phyloP scores from a whole-genome alignment of 352 stramenopile genomes.

The Globisporangium orthogonon region DNA sequence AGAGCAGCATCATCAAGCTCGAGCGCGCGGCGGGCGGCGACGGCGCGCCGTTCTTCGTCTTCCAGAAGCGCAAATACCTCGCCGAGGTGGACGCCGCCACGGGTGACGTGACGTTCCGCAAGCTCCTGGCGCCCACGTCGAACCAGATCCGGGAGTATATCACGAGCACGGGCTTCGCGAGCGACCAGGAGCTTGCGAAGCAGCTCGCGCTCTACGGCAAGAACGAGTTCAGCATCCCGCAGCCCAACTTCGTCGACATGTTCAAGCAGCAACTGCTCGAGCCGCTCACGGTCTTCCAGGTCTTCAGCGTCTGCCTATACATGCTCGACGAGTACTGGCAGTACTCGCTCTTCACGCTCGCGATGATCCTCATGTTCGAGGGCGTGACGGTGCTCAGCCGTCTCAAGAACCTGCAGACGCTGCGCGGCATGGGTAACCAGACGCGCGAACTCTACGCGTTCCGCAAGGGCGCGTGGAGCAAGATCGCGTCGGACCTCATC shows the following conservation, averaged over 20 bases:
- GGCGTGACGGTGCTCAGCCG: slow-evolving; percentile 93
- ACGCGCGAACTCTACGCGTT: slow-evolving; percentile 88
- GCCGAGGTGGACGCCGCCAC: slow-evolving; percentile 47
- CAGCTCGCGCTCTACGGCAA: slow-evolving; percentile 75
- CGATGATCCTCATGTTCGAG: slow-evolving; percentile 98
- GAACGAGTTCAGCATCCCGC: slow-evolving; percentile 94
- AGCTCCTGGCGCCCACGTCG: slow-evolving; percentile 64
- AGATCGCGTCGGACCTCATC: slow-evolving; percentile 79
- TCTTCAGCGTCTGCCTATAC: slow-evolving; percentile 98
- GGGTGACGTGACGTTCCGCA: slow-evolving; percentile 57
- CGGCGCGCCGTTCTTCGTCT: slow-evolving; percentile 66
- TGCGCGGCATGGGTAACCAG: slow-evolving; percentile 92
- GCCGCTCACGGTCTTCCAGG: slow-evolving; percentile 99
- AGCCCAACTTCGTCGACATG: slow-evolving; percentile 93
- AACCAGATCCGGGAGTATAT: slow-evolving; percentile 65
- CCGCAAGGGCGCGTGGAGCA: slow-evolving; percentile 80
- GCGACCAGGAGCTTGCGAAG: slow-evolving; percentile 28
- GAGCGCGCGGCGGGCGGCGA: slow-evolving; percentile 26
- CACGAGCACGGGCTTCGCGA: slow-evolving; percentile 34
- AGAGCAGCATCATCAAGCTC: slow-evolving; percentile 79
- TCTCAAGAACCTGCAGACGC: slow-evolving; percentile 92
- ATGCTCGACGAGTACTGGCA: slow-evolving; percentile 99
- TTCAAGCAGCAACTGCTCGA: slow-evolving; percentile 97
- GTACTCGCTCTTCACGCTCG: slow-evolving; percentile 98
- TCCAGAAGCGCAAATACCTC: slow-evolving; percentile 89